Base-by-base conservation (phyloP, 2,329 filamentous ascomycete species). In the Cytospora leucostoma region DNA sequence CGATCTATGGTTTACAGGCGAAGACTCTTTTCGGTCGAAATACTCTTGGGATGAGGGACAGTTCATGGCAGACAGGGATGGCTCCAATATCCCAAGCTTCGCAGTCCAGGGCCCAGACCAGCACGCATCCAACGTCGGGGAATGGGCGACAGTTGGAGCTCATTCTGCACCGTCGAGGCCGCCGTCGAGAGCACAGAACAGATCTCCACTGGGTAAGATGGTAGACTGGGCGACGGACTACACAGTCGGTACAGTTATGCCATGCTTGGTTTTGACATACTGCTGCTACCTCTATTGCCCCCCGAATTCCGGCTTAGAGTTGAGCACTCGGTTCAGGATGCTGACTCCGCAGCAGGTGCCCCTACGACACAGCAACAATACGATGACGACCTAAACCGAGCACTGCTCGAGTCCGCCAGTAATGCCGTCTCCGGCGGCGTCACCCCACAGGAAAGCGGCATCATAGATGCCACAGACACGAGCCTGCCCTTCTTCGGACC, bases 121-220 rank as follows among this genome's bases (percentile, higher is more conserved):
- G 19, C 50, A 56, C 21, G 57, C 60, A 4, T 15, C 57, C 17
- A 21, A 34, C 65, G 62, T 17, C 44, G 53, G 38, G 57, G 60
- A 50, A 6, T 66, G 64, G 64, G 54, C 38, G 27, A 52, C 57
- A 32, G 27, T 72, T 13, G 76, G 77, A 44, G 72, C 74, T 53
- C 79, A 80, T 63, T 77, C 76, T 34, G 81, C 82, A 6, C 83
- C 84, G 0, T 87, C 86, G 19, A 79, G 86, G 62, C 86, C 86
- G n/a, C 86, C 86, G 1, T 88, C 86, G 27, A 77, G 85, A 72
- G 78, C 82, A 52, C 83, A 82, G 65, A 81, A 81, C 67, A 79
- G 79, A 69, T 88, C 86, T 38, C 85, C 86, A 10, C 71, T 87
- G 64, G 78, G 80, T 71, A 82, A 76, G 68, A 74, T 83, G 66